Percentiles rank a stretch among this genome's conserved stretches.
These are phyloP conservation scores for Marchantia polymorpha DNA, from an alignment of 225 moss, liverwort and hornwort species.

Conservation along the genomic window DNA sequence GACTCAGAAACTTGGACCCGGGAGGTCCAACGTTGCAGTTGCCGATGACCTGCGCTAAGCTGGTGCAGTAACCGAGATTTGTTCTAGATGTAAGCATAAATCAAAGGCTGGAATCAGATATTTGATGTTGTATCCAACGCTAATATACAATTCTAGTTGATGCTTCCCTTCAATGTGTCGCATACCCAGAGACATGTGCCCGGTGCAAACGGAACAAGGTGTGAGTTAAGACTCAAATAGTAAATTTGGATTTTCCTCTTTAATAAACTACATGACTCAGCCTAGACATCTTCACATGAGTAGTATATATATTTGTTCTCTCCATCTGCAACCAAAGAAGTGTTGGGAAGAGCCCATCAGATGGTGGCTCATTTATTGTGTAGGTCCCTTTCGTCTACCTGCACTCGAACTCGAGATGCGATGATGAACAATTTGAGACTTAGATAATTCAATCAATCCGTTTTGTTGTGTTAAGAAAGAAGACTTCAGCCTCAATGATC, in stretches of 20 bases:
- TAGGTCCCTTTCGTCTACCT: neutral
- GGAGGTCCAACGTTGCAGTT: neutral
- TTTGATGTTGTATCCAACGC: neutral
- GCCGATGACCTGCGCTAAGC: neutral
- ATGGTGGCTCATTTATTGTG: neutral
- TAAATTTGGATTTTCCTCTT: no score
- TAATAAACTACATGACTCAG: neutral
- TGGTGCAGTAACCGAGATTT: neutral
- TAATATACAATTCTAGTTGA: neutral
- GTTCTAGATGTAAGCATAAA: neutral
- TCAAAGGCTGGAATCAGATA: neutral
- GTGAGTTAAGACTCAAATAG: neutral
- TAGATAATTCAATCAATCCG: neutral
- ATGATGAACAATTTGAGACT: neutral
- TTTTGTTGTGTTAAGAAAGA: neutral
- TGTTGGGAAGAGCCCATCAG: neutral
- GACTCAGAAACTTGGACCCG: neutral
- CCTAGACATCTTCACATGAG: neutral
- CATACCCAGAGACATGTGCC: neutral
- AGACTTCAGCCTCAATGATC: neutral
- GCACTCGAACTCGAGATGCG: neutral
- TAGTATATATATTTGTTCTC: neutral
- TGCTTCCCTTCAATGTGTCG: neutral
- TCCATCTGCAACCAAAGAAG: neutral
- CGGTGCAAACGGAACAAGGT: neutral